Conservation (phyloP, 2,329 filamentous ascomycete species). For the Calonectria pteridis region DNA sequence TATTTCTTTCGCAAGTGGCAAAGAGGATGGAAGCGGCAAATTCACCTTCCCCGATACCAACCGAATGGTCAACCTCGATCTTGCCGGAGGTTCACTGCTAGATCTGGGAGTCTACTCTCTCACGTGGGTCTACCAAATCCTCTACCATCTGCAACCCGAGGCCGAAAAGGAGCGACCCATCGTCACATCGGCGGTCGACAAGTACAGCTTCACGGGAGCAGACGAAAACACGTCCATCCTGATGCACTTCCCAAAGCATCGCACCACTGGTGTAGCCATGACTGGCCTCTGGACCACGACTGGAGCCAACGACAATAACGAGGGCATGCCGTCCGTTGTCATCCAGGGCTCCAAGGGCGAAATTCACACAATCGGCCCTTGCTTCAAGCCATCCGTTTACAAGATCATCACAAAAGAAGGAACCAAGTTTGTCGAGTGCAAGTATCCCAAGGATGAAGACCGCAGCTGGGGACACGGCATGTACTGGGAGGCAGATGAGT, state of each 20-base stretch:
- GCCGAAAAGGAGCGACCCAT: constrained; percentile 51
- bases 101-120: constrained; percentile 89
- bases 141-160: constrained; percentile 82
- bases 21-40: background rate
- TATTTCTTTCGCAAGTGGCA: background rate
- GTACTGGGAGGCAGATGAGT: constrained; percentile 14
- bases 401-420: background rate
- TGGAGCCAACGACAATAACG: background rate
- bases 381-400: background rate
- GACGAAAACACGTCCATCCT: constrained; percentile 83
- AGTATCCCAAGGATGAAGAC: constrained; percentile 4
- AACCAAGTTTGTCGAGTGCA: background rate
- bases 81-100: constrained; percentile 84
- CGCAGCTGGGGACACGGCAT: background rate
- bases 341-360: constrained; percentile 12
- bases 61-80: constrained; percentile 68
- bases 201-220: constrained; percentile 74
- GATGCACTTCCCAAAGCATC: constrained; percentile 76
- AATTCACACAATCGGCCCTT: background rate
- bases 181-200: constrained; percentile 71
- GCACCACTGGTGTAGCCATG: constrained; percentile 77
- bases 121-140: constrained; percentile 88
- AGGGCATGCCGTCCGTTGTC: background rate
- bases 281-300: constrained; percentile 44
- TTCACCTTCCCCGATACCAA: background rate